Evolutionary conservation across 441 rosid genomes (phyloP).

Genomic region (Manihot esculenta): DNA sequence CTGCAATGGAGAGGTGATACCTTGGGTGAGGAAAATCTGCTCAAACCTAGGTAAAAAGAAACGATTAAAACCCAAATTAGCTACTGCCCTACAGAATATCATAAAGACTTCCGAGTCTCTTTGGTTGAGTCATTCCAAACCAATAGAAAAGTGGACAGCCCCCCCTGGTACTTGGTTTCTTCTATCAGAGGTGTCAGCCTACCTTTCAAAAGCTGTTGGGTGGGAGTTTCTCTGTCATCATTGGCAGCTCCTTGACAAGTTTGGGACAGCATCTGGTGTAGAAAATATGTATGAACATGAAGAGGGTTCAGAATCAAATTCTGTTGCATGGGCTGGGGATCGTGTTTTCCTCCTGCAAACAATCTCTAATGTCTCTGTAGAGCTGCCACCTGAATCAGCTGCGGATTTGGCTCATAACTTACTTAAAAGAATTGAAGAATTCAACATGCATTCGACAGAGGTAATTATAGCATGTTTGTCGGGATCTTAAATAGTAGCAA

Average conservation of each 20-base stretch:
- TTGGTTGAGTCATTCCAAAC: slow-evolving; percentile 70
- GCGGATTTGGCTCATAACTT: slow-evolving; percentile 88
- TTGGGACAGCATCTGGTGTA: slow-evolving; percentile 40
- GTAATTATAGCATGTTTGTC: slow-evolving; percentile 36
- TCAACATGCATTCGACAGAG: slow-evolving; percentile 91
- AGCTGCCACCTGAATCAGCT: slow-evolving; percentile 80
- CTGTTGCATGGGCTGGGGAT: slow-evolving; percentile 89
- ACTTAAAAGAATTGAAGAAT: slow-evolving; percentile 77
- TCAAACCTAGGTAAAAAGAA: slow-evolving; percentile 80
- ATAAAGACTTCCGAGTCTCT: slow-evolving; percentile 76
- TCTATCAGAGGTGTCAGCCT: slow-evolving; percentile 83
- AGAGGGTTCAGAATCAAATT: slow-evolving; percentile 41
- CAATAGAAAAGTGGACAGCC: slow-evolving; percentile 88
- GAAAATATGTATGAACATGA: slow-evolving; percentile 39
- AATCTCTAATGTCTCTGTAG: slow-evolving; percentile 84
- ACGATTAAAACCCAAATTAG: slow-evolving; percentile 60
- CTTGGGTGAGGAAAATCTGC: slow-evolving; percentile 94
- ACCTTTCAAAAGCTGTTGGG: slow-evolving; percentile 71
- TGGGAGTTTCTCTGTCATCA: slow-evolving; percentile 96
- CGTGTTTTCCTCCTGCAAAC: slow-evolving; percentile 94
- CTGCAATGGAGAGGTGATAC: slow-evolving; percentile 69
- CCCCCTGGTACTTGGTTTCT: slow-evolving; percentile 96
- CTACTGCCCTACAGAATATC: slow-evolving; percentile 66
- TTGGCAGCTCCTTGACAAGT: slow-evolving; percentile 82
- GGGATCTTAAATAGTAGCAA: neutral